These are phyloP conservation scores for Ogataea paraovalis DNA, from an alignment of 805 yeast genomes.

Conservation along the genomic window DNA sequence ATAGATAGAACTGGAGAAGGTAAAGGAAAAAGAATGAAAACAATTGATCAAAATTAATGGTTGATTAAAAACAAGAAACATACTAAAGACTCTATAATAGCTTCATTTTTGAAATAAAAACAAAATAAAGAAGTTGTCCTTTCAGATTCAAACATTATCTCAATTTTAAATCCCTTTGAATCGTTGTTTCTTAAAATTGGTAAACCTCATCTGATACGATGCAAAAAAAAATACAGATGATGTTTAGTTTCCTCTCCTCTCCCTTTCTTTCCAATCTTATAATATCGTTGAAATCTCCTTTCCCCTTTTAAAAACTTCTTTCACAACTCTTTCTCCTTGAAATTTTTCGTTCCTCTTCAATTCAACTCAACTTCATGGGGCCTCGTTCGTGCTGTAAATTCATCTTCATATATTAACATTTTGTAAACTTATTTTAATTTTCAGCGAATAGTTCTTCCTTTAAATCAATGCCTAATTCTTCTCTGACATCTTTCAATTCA, in stretches of 20 bases:
- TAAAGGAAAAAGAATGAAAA: background rate
- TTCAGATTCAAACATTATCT: background rate
- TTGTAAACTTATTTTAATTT: constrained; percentile 5
- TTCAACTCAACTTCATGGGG: background rate
- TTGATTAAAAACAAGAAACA: background rate
- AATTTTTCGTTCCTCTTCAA: background rate
- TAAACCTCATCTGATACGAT: background rate
- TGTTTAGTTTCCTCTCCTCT: background rate
- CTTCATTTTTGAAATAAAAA: background rate
- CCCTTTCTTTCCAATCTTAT: background rate
- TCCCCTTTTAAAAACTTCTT: background rate
- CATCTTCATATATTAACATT: background rate
- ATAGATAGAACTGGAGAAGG: background rate
- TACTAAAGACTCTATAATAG: constrained; percentile 2
- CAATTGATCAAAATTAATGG: background rate
- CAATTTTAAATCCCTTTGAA: background rate
- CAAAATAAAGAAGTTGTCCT: background rate
- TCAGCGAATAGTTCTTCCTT: constrained; percentile 75
- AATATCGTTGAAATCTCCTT: constrained; percentile 1
- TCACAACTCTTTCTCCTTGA: background rate
- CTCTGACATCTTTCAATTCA: constrained; percentile 86
- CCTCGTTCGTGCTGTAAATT: background rate
- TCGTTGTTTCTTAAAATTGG: background rate
- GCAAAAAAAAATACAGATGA: background rate
- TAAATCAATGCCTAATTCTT: constrained; percentile 88